Evolutionary conservation across 2,329 filamentous ascomycete genomes (phyloP).

Genomic region (Fusarium multiceps): DNA sequence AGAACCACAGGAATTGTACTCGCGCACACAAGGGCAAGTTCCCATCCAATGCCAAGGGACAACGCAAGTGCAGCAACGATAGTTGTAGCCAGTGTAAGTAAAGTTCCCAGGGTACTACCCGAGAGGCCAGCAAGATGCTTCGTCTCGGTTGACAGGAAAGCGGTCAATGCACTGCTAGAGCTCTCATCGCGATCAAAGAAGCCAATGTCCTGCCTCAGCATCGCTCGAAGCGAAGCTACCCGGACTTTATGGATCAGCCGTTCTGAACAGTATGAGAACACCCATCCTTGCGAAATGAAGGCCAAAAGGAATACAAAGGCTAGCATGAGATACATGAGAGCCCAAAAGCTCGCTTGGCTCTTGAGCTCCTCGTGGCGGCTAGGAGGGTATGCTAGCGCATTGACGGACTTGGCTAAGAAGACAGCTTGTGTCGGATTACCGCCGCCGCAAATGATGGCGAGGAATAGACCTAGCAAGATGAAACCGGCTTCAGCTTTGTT

Average conservation of each 20-base stretch:
- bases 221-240: not conserved
- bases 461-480: conserved; percentile 10
- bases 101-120: conserved; percentile 19
- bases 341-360: conserved; percentile 56
- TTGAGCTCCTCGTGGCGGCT: not conserved
- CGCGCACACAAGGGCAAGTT: conserved; percentile 57
- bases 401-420: conserved; percentile 43
- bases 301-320: conserved; percentile 52
- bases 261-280: conserved; percentile 41
- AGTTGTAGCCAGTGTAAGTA: conserved; percentile 9
- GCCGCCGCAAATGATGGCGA: conserved; percentile 35
- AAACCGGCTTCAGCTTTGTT: conserved; percentile 3
- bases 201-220: conserved; percentile 54
- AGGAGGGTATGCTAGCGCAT: conserved; percentile 22
- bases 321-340: conserved; percentile 61
- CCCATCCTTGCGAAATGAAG: conserved; percentile 42
- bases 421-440: conserved; percentile 48
- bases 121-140: conserved; percentile 17
- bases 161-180: conserved; percentile 38
- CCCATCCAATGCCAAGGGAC: conserved; percentile 54
- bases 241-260: conserved; percentile 15
- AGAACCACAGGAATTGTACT: conserved; percentile 55
- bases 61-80: conserved; percentile 9
- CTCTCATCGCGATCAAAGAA: conserved; percentile 45
- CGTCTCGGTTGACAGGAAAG: conserved; percentile 34